Percentiles rank a stretch among this genome's conserved stretches.
phyloP scores from a whole-genome alignment of 2,329 filamentous ascomycete species.

The Ramularia collo-cygni region DNA sequence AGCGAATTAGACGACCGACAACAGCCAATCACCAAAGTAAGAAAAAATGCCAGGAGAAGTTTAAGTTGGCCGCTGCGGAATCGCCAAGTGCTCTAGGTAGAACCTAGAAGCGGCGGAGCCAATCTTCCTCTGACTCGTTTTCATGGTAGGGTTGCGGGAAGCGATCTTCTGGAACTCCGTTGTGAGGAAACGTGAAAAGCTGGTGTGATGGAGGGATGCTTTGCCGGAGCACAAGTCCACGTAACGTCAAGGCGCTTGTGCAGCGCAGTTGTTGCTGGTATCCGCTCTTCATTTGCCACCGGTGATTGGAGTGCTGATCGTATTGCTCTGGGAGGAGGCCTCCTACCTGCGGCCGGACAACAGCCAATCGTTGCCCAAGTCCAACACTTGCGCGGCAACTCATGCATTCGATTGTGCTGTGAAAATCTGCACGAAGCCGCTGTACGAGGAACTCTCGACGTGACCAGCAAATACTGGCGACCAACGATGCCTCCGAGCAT shows the following conservation, averaged over 20 bases:
- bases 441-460: constrained; percentile 6
- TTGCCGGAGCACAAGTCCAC: background rate
- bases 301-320: constrained; percentile 4
- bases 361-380: constrained; percentile 7
- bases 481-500: constrained; percentile 5
- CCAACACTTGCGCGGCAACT: constrained; percentile 1
- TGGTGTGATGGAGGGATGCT: background rate
- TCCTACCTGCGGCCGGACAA: constrained; percentile 8
- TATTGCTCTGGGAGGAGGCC: constrained; percentile 1
- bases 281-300: background rate
- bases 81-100: no score
- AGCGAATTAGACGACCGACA: no score
- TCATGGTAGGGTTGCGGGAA: background rate
- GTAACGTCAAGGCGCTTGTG: constrained; percentile 10
- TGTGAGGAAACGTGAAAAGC: constrained; percentile 1
- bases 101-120: no score
- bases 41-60: no score
- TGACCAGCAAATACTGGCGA: background rate
- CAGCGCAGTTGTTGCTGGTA: background rate
- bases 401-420: constrained; percentile 1
- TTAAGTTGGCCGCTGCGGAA: no score
- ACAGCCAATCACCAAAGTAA: no score
- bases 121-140: no score
- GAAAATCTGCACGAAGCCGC: constrained; percentile 10
- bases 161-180: constrained; percentile 10